A percentile compares a stretch with the other conserved stretches of the same genome.
These are phyloP conservation scores for Populus davidiana DNA, from an alignment of 345 rosid genomes.

Conservation along the genomic window DNA sequence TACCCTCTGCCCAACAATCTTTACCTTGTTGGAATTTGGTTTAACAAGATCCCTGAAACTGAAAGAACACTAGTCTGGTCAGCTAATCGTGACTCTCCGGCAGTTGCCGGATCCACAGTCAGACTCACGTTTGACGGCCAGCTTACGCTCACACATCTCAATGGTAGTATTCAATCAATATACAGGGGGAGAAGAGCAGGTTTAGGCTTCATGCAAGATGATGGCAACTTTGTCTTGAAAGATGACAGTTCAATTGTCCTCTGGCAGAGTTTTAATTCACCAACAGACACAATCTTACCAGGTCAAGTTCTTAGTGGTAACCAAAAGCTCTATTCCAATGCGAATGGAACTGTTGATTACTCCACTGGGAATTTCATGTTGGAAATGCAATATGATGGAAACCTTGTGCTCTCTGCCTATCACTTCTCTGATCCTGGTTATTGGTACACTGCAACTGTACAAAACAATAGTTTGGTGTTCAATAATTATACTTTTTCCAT, in stretches of 20 bases:
- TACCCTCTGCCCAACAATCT: conserved; percentile 8
- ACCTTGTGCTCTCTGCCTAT: conserved; percentile 25
- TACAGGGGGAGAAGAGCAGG: conserved; percentile 11
- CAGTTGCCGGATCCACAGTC: conserved; percentile 22
- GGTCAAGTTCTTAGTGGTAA: background rate
- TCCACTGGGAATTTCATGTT: conserved; percentile 24
- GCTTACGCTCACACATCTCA: conserved; percentile 19
- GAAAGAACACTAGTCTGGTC: conserved; percentile 23
- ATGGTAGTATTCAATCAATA: conserved; percentile 4
- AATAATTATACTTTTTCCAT: background rate
- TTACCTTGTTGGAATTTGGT: conserved; percentile 28
- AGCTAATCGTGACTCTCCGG: conserved; percentile 23
- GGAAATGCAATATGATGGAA: conserved; percentile 29
- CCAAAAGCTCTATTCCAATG: conserved; percentile 16
- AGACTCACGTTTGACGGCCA: conserved; percentile 6
- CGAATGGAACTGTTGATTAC: background rate
- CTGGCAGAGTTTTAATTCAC: conserved; percentile 22
- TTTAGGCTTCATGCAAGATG: conserved; percentile 21
- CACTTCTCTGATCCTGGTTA: conserved; percentile 29
- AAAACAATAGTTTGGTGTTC: conserved; percentile 13
- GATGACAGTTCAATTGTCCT: background rate
- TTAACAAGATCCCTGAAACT: conserved; percentile 13
- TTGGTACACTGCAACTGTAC: conserved; percentile 1
- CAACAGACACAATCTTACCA: conserved; percentile 25
- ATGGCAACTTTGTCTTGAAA: conserved; percentile 28